A percentile compares a stretch with the other conserved stretches of the same genome.
Evolutionary conservation across 306 rosid species (phyloP).

Genomic region (Ormosia emarginata): DNA sequence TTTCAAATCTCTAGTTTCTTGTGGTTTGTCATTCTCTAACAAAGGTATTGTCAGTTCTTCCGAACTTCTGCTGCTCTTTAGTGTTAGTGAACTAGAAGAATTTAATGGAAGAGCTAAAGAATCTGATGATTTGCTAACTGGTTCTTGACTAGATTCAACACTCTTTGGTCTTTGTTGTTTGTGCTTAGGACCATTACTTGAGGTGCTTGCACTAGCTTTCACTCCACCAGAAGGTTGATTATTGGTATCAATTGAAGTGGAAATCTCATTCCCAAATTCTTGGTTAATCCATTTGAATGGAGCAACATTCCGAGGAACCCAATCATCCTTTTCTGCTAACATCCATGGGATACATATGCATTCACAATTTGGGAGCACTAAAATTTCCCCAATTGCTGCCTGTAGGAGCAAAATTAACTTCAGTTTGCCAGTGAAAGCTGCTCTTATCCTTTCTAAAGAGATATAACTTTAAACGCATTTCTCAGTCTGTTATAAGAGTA

Average conservation of each 20-base stretch:
- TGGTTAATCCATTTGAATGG: conserved; percentile 78
- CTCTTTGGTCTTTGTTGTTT: conserved; percentile 26
- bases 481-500: background rate
- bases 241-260: conserved; percentile 16
- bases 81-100: conserved; percentile 21
- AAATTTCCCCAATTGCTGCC: conserved; percentile 62
- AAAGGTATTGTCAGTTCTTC: conserved; percentile 49
- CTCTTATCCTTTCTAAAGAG: background rate
- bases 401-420: conserved; percentile 46
- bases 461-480: conserved; percentile 2
- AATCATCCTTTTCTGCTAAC: conserved; percentile 87
- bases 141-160: conserved; percentile 25
- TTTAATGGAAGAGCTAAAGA: conserved; percentile 15
- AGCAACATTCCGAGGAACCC: conserved; percentile 77
- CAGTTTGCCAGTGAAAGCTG: conserved; percentile 20
- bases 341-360: conserved; percentile 72
- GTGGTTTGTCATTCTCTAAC: conserved; percentile 39
- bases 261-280: conserved; percentile 40
- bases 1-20: conserved; percentile 22
- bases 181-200: conserved; percentile 34
- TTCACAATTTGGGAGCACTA: conserved; percentile 86
- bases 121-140: conserved; percentile 36
- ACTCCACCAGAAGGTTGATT: conserved; percentile 34
- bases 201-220: conserved; percentile 36
- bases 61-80: conserved; percentile 16